Base-by-base conservation (phyloP, 73 alveolate genomes). In the Strombidium stylifer region DNA sequence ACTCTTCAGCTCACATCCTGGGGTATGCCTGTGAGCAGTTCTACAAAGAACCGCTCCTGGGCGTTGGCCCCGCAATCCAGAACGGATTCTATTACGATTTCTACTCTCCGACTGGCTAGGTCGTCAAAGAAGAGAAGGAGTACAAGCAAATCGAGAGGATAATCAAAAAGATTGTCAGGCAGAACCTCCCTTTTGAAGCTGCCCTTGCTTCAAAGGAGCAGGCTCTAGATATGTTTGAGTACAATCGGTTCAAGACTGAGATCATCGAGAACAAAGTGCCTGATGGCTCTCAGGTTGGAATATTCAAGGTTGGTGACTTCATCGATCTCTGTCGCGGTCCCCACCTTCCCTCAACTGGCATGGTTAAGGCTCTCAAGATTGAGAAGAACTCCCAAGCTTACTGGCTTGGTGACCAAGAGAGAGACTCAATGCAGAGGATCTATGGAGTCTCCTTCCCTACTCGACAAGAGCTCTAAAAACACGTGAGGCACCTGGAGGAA, bases 251-350 rank as follows among this genome's bases (percentile, higher is more conserved):
- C 68, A 93, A 93, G 81, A 78, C 81, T 24, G 93, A 90, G 36
- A 57, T 93, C 28, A 93, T 93, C 49, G 74, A 89, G 32, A 69
- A 86, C 21, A 94, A 96, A 85, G 91, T 96, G 6, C 94, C 97
- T 35, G 98, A 94, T 2, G 85, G 87, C 32, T 96, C 90, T 6
- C 23, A 69, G 69, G 94, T 98, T 46, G 89, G 98, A 50, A 98
- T 96, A 42, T 96, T 96, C 80, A 80, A 88, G 51, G 89, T 98
- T 45, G 99, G 99, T 0, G 90, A 84, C 48, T 87, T 97, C 67
- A 87, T 97, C 30, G 99, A 97, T 80, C 80, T 97, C 40, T 97
- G 99, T 59, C 87, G 94, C 16, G 99, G 99, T 12, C 99, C 99
- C 11, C 99, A 97, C 77, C 35, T 97, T 26, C 98, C 98, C 26